Evolutionary conservation across 352 stramenopile species (phyloP), one percentile per base, ranked within the genome.

Genomic region (Phytophthora sansomeana): DNA sequence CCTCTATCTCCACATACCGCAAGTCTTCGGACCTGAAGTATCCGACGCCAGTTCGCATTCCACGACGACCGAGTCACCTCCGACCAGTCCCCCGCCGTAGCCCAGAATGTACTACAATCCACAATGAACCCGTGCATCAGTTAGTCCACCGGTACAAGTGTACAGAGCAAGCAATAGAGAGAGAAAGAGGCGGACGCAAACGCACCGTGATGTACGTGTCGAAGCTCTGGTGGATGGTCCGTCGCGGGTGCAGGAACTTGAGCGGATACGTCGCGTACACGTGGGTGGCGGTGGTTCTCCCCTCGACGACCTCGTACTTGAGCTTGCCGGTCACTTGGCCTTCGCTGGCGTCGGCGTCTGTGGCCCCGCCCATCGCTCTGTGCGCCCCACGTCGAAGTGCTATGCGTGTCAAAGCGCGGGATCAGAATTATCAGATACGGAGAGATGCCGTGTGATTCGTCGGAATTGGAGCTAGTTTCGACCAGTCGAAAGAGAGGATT

Each of bases 211-310:
- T 83, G 65, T 78, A 89, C 17, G 86, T 92, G 63, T 90, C 83
- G 43, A 85, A 87, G 26, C 69, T 48, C 33, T 85, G 83, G 50
- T 83, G 75, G 35, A 93, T 82, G 16, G 78, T 81, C 14, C 72
- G 74, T 35, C 76, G 80, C 41, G 88, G 88, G 35, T 94, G 88
- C 26, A 96, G 76, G 67, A 96, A 96, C 67, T 96, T 96, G 67
- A 96, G 72, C 51, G 88, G 88, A 41, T 96, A 96, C 59, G 85
- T 90, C 47, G 85, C 88, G 67, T 87, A 95, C 57, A 89, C 86
- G 58, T 88, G 76, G 17, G 88, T 96, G 21, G 83, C 70, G 5
- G 75, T 61, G 6, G 88, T 96, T 36, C 63, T 58, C 21, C 81
- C 81, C 21, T 81, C 75, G 38, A 92, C 86, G n/a, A 84, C 46